Evolutionary conservation across 108 stramenopile species (phyloP), one percentile per base, ranked within the genome.

Genomic region (Schizochytrium sp.): DNA sequence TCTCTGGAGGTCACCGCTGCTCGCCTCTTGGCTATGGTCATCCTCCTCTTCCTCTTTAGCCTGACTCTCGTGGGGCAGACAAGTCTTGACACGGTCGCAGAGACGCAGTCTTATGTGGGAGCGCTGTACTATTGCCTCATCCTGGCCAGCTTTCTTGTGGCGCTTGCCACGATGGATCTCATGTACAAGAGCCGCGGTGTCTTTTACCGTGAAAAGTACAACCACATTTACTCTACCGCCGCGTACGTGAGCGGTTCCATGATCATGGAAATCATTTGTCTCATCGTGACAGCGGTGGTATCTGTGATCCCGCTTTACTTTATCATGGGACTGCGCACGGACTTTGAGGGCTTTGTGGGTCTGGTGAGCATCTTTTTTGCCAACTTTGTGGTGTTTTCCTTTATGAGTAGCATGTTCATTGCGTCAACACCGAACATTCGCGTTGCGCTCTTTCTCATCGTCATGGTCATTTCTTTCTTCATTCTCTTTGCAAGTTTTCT

Each of bases 141-240:
- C 72, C 91, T 51, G 87, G 91, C 90, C 51, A 91, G 94, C 87
- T 88, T 93, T 23, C 41, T 92, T 16, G 87, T 88, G 0, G 90
- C 92, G 47, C 88, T 72, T 58, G 59, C 91, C 28, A 90, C 76
- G 8, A n/a, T 94, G 6, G 93, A 93, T 21, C 91, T 93, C 14
- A 91, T 92, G 90, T 59, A 58, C 48, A 90, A 69, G 60, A 87
- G 89, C 19, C 90, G 94, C 29, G 90, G 92, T 60, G 92, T 94
- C 72, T 94, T 91, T 71, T 94, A 94, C 58, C 91, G 92, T 23
- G 93, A 94, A 58, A 89, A 87, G 51, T 88, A 91, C 29, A 88
- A 90, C 41, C 92, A 92, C 43, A 94, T 94, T 92, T 89, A 89
- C 43, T 10, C 44, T 5, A 18, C 89, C 0, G 5, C 5, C 5